Conservation (phyloP, 2,329 filamentous ascomycete genomes). For the Xylariaceae sp. region DNA sequence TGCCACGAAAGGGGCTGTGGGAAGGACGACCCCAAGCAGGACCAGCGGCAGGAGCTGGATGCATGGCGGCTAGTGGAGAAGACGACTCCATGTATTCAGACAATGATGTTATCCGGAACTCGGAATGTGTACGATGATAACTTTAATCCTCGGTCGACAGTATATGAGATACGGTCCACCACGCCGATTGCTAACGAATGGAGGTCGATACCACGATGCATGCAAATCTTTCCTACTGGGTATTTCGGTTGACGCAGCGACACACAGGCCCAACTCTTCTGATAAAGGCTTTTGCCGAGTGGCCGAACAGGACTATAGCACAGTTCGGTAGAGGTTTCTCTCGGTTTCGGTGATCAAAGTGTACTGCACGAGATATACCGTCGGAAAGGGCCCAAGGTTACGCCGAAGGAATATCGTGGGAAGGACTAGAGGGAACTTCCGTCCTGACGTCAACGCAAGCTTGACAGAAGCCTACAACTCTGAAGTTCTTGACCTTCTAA, state of each 20-base stretch:
- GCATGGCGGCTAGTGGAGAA: constrained; percentile 90
- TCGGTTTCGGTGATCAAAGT: too few species aligned
- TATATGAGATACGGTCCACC: constrained; percentile 26
- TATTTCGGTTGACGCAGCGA: neutral
- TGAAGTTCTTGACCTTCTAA: constrained; percentile 5
- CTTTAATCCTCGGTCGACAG: neutral
- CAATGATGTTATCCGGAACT: constrained; percentile 7
- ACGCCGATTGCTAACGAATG: constrained; percentile 26
- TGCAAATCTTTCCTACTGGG: constrained; percentile 25
- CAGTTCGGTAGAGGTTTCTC: too few species aligned
- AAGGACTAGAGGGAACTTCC: constrained; percentile 15
- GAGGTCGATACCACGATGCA: constrained; percentile 28
- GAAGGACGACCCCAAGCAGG: constrained; percentile 57
- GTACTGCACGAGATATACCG: too few species aligned
- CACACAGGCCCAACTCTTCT: neutral
- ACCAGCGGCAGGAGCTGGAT: constrained; percentile 63
- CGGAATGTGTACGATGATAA: constrained; percentile 3
- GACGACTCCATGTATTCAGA: constrained; percentile 73
- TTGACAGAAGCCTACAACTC: constrained; percentile 4
- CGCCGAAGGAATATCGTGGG: constrained; percentile 12
- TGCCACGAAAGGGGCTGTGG: constrained; percentile 40
- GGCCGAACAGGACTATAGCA: constrained; percentile 3
- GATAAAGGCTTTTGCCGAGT: constrained; percentile 6
- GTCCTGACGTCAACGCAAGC: constrained; percentile 5
- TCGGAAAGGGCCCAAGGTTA: too few species aligned